Evolutionary conservation across 768 basidiomycete species (phyloP).

Genomic region (Podaxis carcinomalis): DNA sequence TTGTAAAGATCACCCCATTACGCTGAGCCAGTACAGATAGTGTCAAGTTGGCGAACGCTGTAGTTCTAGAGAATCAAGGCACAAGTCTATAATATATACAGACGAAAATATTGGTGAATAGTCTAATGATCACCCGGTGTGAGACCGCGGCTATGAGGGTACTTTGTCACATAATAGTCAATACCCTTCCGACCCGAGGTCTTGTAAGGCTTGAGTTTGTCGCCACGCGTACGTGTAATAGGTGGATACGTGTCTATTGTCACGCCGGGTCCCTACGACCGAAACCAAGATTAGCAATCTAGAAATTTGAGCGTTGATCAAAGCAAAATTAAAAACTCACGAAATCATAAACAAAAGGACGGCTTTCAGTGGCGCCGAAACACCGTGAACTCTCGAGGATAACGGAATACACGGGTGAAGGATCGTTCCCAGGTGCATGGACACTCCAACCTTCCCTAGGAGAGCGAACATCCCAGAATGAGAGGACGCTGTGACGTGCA

Average conservation of each 20-base stretch:
- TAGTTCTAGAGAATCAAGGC: background rate
- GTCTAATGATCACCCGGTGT: constrained; percentile 15
- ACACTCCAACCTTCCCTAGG: constrained; percentile 68
- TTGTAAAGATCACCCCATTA: background rate
- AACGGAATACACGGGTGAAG: constrained; percentile 74
- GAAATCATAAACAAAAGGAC: constrained; percentile 80
- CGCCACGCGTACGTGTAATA: constrained; percentile 26
- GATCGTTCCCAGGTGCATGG: constrained; percentile 75
- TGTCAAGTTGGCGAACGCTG: background rate
- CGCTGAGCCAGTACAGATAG: background rate
- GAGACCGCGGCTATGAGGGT: constrained; percentile 19
- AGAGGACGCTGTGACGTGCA: constrained; percentile 71
- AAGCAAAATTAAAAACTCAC: constrained; percentile 25
- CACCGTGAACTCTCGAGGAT: constrained; percentile 73
- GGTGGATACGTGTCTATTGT: constrained; percentile 49
- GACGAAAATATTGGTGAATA: background rate
- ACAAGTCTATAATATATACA: background rate
- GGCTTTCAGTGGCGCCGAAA: constrained; percentile 73
- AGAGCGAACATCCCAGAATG: constrained; percentile 77
- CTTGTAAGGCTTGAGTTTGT: constrained; percentile 16
- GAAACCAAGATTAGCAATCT: background rate
- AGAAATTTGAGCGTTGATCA: background rate
- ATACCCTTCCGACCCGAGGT: constrained; percentile 29
- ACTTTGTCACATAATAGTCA: constrained; percentile 51
- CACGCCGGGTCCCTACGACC: constrained; percentile 51